Percentiles rank a stretch among this genome's conserved stretches.
These are phyloP conservation scores for Centella asiatica DNA, from an alignment of 129 eudicot genomes.

Conservation along the genomic window DNA sequence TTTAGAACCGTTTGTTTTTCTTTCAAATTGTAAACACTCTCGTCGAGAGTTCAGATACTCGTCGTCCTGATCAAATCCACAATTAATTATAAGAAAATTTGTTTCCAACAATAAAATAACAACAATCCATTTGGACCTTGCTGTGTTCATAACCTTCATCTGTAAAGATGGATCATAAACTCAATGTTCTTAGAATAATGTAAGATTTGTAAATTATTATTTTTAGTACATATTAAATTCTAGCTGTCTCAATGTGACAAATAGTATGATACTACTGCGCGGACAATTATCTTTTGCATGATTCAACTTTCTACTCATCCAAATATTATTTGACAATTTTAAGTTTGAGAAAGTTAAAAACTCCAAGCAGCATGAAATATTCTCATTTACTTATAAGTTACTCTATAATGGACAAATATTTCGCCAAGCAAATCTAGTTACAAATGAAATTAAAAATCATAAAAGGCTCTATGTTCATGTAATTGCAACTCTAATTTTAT, in stretches of 20 bases:
- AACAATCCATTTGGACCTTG: not conserved
- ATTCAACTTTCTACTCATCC: conserved; percentile 7
- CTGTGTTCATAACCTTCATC: not conserved
- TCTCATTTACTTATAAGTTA: too few species aligned
- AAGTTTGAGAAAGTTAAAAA: too few species aligned
- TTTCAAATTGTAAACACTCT: not conserved
- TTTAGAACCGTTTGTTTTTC: not conserved
- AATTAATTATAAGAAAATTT: not conserved
- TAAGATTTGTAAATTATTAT: not conserved
- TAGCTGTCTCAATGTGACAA: not conserved
- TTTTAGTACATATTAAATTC: not conserved
- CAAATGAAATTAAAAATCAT: too few species aligned
- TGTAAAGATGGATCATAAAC: not conserved
- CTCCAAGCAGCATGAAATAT: too few species aligned
- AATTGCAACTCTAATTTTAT: too few species aligned
- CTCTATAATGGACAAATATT: too few species aligned
- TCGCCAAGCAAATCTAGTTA: too few species aligned
- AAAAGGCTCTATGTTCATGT: too few species aligned
- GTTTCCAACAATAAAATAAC: not conserved
- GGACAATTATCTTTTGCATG: not conserved
- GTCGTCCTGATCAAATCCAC: not conserved
- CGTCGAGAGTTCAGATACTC: not conserved
- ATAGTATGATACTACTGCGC: not conserved
- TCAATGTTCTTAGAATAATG: not conserved
- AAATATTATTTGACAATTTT: not conserved